Evolutionary conservation across 306 rosid species (phyloP).

Genomic region (Calophaca sinica): DNA sequence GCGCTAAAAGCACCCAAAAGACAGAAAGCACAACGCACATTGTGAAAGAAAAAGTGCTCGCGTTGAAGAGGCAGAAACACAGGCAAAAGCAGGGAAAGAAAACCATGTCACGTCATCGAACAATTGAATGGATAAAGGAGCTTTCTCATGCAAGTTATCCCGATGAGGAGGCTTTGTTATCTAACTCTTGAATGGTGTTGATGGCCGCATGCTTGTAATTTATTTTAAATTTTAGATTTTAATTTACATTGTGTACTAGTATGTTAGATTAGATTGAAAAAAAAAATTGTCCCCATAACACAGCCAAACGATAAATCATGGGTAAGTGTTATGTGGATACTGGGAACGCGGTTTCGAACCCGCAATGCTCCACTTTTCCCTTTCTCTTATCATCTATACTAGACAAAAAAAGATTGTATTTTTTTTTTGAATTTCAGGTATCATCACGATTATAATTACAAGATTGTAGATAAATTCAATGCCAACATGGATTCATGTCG

Average conservation of each 20-base stretch:
- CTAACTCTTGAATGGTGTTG: slow-evolving; percentile 31
- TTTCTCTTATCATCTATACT: too few species aligned
- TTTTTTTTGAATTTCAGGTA: too few species aligned
- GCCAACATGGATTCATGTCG: too few species aligned
- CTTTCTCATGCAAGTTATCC: slow-evolving; percentile 59
- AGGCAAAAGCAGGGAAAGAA: slow-evolving; percentile 58
- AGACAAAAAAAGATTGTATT: too few species aligned
- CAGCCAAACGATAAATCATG: too few species aligned
- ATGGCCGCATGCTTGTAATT: slow-evolving; percentile 33
- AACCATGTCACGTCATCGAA: slow-evolving; percentile 64
- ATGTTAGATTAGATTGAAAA: too few species aligned
- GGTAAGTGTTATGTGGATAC: too few species aligned
- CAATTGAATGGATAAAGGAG: slow-evolving; percentile 71
- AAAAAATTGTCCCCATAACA: too few species aligned
- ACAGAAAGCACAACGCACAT: slow-evolving; percentile 50
- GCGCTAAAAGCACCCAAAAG: slow-evolving; percentile 32
- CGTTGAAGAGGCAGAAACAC: slow-evolving; percentile 54
- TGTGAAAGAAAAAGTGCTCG: slow-evolving; percentile 55
- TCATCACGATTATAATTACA: too few species aligned
- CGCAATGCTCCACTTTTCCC: too few species aligned
- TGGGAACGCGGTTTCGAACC: too few species aligned
- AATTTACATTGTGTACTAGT: background rate
- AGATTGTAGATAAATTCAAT: too few species aligned
- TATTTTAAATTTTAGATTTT: background rate
- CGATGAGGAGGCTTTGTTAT: slow-evolving; percentile 41